Base-by-base conservation (phyloP, 768 basidiomycete genomes). In the Russula brevipes region DNA sequence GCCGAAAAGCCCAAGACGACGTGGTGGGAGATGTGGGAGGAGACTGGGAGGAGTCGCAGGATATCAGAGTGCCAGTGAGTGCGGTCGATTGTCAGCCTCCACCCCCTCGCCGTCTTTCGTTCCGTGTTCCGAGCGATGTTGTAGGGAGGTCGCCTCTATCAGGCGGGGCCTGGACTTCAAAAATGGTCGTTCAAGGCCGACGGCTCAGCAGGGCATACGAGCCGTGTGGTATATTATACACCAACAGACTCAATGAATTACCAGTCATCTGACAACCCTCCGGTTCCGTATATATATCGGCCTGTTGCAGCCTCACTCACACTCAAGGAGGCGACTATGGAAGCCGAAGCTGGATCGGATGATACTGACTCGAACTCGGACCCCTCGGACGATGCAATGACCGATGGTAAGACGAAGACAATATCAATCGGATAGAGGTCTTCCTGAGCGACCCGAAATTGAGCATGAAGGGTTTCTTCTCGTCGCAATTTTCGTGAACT, bases 1-100 rank as follows among this genome's bases (percentile, higher is more conserved):
- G 65, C 70, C 2, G 61, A 63, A 51, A 73, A 72, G 38, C 73
- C 71, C 56, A 57, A 69, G 17, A 75, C 76, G 46, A n/a, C n/a
- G n/a, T 91, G 88, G 88, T 88, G 80, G 76, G 83, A 88, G 63
- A 75, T 82, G n/a, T n/a, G n/a, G n/a, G n/a, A n/a, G n/a, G n/a
- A n/a, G n/a, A n/a, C n/a, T 91, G 89, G 89, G 81, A 81, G 54
- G 82, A 86, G 46, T 76, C 75, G 3, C 88, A 90, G 70, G 72
- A 77, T 54, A 73, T 78, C 38, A 76, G 83, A 61, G 72, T 76
- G 46, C n/a, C n/a, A n/a, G n/a, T n/a, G n/a, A 74, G 74, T 70
- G 35, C 73, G 73, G 46, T 75, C 73, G 41, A 81, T 81, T 6
- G 62, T 63, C 2, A 19, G 88, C n/a, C n/a, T n/a, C n/a, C n/a